phyloP scores from a whole-genome alignment of 164 flowering plant species.

The Pachysandra terminalis region DNA sequence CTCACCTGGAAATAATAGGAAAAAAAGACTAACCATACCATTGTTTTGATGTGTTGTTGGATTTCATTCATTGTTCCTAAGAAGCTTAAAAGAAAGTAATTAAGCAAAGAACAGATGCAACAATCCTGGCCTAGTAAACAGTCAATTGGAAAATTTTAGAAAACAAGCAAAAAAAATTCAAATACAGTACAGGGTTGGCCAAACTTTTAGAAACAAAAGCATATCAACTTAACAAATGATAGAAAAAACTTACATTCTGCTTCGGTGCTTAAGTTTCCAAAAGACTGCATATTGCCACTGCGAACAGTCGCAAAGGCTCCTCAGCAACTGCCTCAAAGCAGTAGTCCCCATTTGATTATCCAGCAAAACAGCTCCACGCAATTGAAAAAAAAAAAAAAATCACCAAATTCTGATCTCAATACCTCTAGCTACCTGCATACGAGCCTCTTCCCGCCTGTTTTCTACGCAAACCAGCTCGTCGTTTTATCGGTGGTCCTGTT shows the following conservation, averaged over 20 bases:
- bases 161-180: neutral
- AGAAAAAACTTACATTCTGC: constrained; percentile 50
- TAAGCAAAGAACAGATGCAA: neutral
- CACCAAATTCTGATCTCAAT: constrained; percentile 15
- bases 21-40: neutral
- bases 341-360: constrained; percentile 42
- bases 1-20: neutral
- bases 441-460: constrained; percentile 92
- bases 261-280: constrained; percentile 64
- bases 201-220: no score
- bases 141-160: neutral
- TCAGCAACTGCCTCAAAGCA: constrained; percentile 52
- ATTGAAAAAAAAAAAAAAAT: constrained; percentile 9
- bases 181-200: neutral
- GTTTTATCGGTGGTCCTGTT: constrained; percentile 64
- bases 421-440: constrained; percentile 67
- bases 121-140: no score
- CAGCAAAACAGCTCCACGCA: neutral
- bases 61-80: neutral
- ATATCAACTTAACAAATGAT: neutral
- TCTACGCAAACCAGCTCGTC: constrained; percentile 64
- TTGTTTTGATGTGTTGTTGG: neutral
- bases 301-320: constrained; percentile 53
- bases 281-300: constrained; percentile 85
- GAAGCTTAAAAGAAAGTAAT: neutral